Evolutionary conservation across 2,329 filamentous ascomycete species (phyloP).

Genomic region (Endothia cerciana): DNA sequence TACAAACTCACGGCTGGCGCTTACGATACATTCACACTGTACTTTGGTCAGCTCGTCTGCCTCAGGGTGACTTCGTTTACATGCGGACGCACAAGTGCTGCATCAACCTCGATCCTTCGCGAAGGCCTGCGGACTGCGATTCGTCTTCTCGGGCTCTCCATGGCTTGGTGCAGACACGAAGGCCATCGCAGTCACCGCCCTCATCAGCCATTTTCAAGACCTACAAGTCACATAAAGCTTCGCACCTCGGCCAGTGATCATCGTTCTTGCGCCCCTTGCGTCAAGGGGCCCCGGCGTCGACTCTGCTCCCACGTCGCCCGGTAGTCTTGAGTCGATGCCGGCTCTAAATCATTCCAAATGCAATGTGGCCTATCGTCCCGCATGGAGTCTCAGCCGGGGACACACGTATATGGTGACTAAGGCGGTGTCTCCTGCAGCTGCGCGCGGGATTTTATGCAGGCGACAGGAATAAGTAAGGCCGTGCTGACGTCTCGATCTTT

Average conservation of each 20-base stretch:
- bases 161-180: background rate
- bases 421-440: no score
- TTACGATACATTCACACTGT: slow-evolving; percentile 10
- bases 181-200: background rate
- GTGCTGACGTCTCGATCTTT: background rate
- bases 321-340: no score
- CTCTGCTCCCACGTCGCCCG: no score
- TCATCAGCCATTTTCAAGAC: background rate
- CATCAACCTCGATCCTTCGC: background rate
- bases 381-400: no score
- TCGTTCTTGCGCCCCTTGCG: background rate
- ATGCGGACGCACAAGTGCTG: background rate
- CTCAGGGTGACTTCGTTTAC: no score
- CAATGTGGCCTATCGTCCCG: no score
- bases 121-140: background rate
- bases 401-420: no score
- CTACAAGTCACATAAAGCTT: background rate
- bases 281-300: no score
- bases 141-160: background rate
- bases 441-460: no score
- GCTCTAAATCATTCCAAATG: no score
- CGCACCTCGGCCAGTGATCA: background rate
- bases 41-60: background rate
- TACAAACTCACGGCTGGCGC: slow-evolving; percentile 3
- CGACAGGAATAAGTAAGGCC: background rate